phyloP scores from a whole-genome alignment of 176 grass and related monocot species.

The Melocanna baccifera region DNA sequence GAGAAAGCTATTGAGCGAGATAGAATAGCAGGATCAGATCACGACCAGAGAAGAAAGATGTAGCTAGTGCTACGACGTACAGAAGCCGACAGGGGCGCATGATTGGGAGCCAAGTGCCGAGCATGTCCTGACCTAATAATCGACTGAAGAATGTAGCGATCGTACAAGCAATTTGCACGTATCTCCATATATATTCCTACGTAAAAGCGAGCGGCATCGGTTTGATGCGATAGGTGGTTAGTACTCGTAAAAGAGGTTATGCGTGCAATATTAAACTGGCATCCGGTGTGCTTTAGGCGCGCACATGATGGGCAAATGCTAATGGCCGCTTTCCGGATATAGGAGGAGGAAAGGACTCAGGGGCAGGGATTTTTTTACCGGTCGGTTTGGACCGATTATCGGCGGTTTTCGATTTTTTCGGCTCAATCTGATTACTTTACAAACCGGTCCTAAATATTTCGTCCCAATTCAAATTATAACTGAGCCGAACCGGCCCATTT shows the following conservation, averaged over 20 bases:
- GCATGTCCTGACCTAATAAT: constrained; percentile 31
- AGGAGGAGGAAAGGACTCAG: neutral
- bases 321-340: constrained; percentile 33
- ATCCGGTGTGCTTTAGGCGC: constrained; percentile 35
- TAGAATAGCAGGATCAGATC: neutral
- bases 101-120: constrained; percentile 40
- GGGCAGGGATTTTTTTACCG: too few species aligned
- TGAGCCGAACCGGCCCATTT: too few species aligned
- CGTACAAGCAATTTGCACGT: constrained; percentile 42
- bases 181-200: neutral
- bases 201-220: constrained; percentile 13
- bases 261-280: constrained; percentile 16
- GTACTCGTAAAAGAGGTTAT: constrained; percentile 4
- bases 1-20: neutral
- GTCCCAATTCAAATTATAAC: too few species aligned
- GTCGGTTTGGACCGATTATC: too few species aligned
- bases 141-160: constrained; percentile 17
- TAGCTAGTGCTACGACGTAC: neutral
- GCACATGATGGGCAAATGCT: constrained; percentile 50
- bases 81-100: constrained; percentile 27
- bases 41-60: neutral
- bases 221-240: constrained; percentile 20
- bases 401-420: too few species aligned
- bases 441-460: too few species aligned
- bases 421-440: too few species aligned